phyloP scores from a whole-genome alignment of 1,284 basidiomycete species.

The Apiotrichum laibachii region DNA sequence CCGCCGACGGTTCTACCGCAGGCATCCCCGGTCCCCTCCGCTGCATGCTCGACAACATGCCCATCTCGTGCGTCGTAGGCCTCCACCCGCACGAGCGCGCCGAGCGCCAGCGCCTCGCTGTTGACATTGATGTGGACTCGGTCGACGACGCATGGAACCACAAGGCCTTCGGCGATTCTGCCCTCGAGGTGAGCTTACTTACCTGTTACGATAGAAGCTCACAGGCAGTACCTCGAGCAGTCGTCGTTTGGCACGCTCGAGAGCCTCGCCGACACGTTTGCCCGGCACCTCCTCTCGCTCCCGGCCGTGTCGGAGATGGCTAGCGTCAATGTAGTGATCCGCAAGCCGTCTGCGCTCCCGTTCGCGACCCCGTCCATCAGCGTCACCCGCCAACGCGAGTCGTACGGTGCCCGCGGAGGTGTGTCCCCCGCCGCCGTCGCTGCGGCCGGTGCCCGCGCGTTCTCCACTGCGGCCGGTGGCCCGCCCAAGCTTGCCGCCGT shows the following conservation, averaged over 20 bases:
- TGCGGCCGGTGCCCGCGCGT: slow-evolving; percentile 1
- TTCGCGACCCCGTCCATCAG: slow-evolving; percentile 67
- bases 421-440: slow-evolving; percentile 5
- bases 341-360: slow-evolving; percentile 73
- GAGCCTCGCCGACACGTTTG: slow-evolving; percentile 64
- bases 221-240: slow-evolving; percentile 48
- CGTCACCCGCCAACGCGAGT: slow-evolving; percentile 57
- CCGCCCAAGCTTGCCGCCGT: not conserved
- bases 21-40: slow-evolving; percentile 4
- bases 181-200: slow-evolving; percentile 53
- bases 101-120: slow-evolving; percentile 65
- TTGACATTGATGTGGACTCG: slow-evolving; percentile 57
- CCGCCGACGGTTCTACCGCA: not conserved
- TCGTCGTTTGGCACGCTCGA: slow-evolving; percentile 71
- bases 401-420: slow-evolving; percentile 34
- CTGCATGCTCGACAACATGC: slow-evolving; percentile 55
- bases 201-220: too few species aligned
- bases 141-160: slow-evolving; percentile 48
- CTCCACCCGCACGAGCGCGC: slow-evolving; percentile 69
- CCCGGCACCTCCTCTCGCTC: slow-evolving; percentile 49
- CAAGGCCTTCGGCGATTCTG: slow-evolving; percentile 50
- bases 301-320: slow-evolving; percentile 25
- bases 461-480: not conserved
- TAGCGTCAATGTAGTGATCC: slow-evolving; percentile 58
- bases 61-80: slow-evolving; percentile 63